Conservation (phyloP, 1,284 basidiomycete genomes). For the Xanthoconium separans region DNA sequence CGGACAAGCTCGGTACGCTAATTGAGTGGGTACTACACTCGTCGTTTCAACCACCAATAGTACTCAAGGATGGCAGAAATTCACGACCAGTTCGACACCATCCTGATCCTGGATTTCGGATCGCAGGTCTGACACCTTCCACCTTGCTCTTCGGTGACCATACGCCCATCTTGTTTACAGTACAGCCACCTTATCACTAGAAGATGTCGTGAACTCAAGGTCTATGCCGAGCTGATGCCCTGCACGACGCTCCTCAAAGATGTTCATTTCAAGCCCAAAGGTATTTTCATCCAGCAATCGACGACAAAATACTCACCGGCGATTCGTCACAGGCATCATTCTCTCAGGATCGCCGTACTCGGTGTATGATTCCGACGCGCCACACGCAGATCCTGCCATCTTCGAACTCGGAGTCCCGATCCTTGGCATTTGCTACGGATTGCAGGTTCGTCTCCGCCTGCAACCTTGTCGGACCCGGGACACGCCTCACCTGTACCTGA, state of each 20-base stretch:
- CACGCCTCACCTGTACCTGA: not conserved
- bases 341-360: constrained; percentile 98
- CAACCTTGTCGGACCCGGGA: not conserved
- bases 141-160: not conserved
- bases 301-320: not conserved
- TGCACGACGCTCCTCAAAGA: constrained; percentile 94
- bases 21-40: too few relatives aligned
- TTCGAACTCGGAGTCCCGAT: constrained; percentile 91
- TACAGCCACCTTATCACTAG: constrained; percentile 99
- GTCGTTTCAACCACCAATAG: too few relatives aligned
- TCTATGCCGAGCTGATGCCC: constrained; percentile 98
- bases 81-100: constrained; percentile 95
- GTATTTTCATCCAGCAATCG: constrained; percentile 28
- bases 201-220: constrained; percentile 96
- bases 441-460: constrained; percentile 62
- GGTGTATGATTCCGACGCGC: constrained; percentile 92
- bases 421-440: constrained; percentile 96
- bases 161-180: constrained; percentile 38
- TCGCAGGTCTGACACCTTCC: constrained; percentile 69
- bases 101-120: constrained; percentile 97
- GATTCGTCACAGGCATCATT: constrained; percentile 74
- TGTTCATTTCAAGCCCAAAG: constrained; percentile 93
- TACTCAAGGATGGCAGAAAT: constrained; percentile 66
- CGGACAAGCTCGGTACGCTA: too few relatives aligned
- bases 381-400: constrained; percentile 95